Base-by-base conservation (phyloP, 305 asterid genomes). In the Solanum hybrid region DNA sequence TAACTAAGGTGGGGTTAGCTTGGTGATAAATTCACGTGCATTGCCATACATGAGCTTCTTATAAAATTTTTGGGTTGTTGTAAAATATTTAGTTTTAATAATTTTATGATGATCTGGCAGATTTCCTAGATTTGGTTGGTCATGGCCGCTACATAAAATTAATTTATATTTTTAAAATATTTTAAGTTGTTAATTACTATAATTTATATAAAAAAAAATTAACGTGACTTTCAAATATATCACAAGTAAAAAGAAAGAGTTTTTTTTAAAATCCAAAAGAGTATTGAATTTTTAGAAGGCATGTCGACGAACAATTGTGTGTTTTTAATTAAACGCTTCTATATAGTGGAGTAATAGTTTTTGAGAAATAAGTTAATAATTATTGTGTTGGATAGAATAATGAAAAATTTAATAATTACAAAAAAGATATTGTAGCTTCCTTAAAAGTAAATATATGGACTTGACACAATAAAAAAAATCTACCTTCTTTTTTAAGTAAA, bases 11-110 rank as follows among this genome's bases (percentile, higher is more conserved):
- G 75, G 75, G 87, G 87, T 45, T 84, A 6, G 75, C 29, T 51
- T 82, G 89, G 91, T 88, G 90, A 81, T 40, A 89, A 86, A 56
- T 88, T 93, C 94, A 90, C 93, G 89, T 89, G 93, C 24, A 56
- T 86, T 15, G 88, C 69, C 90, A 90, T 89, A 34, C 78, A 19
- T 60, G 38, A 80, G 78, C 88, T 10, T 32, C 19, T 78, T 78
- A 15, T 88, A 76, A 22, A 40, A 38, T 81, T 81, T 32, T 69
- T 12, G 29, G 34, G 88, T 5, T 66, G 81, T 1, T 71, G 64
- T 19, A 27, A 78, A 87, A 72, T 24, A 87, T 87, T 37, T 85
- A 12, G 85, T 34, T 75, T 79, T 73, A 64, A n/a, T 26, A 26
- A 10, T 45, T 79, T 85, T 26, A 10, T 86, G 79, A 37, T 89